These are phyloP conservation scores for Fusarium sp. DNA, from an alignment of 2,329 filamentous ascomycete genomes.

Conservation along the genomic window DNA sequence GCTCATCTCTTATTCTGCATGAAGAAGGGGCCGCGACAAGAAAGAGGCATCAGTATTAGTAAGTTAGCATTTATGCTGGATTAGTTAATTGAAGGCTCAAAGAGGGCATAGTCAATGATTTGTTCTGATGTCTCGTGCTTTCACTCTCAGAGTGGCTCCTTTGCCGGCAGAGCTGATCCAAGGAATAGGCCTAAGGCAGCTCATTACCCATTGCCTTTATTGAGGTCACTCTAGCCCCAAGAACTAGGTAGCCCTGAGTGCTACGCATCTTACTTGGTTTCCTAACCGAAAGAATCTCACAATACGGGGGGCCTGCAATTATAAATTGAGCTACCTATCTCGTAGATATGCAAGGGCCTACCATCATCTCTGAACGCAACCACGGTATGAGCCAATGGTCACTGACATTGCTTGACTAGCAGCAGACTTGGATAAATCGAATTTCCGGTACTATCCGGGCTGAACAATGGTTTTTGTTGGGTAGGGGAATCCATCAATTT, in stretches of 20 bases:
- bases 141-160: background rate
- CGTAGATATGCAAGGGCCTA: background rate
- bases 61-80: background rate
- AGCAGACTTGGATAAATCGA: background rate
- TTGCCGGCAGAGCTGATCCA: background rate
- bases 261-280: background rate
- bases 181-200: background rate
- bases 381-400: background rate
- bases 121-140: background rate
- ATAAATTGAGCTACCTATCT: background rate
- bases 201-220: background rate
- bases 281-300: background rate
- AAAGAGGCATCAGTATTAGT: background rate
- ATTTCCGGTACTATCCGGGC: background rate
- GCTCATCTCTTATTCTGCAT: background rate
- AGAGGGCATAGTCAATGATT: background rate
- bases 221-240: background rate
- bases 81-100: background rate
- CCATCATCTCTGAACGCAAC: background rate
- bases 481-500: slow-evolving; percentile 14
- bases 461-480: background rate
- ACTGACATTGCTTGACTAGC: background rate
- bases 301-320: background rate
- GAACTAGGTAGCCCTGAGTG: background rate
- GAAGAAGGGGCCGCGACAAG: background rate